These are phyloP conservation scores for Solanum infundibuliforme DNA, from an alignment of 257 asterid species.

Conservation along the genomic window DNA sequence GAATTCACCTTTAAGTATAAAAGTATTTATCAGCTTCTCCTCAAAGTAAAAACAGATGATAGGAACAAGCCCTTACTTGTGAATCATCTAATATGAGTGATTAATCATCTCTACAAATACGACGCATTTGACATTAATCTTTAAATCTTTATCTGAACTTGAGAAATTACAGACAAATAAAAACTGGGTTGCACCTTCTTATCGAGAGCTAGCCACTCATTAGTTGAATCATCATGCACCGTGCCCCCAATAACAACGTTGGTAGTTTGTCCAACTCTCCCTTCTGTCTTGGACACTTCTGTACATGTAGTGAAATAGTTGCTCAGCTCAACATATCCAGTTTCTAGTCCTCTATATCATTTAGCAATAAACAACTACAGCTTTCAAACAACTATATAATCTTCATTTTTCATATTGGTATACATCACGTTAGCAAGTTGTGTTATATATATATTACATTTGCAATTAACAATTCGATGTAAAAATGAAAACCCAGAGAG, in stretches of 20 bases:
- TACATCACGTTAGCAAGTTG: not conserved
- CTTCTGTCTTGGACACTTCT: conserved; percentile 84
- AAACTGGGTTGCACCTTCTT: conserved; percentile 41
- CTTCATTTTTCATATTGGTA: not conserved
- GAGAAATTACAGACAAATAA: not conserved
- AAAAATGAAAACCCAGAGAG: not conserved
- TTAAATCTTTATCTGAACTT: not conserved
- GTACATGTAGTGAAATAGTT: conserved; percentile 8
- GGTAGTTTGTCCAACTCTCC: conserved; percentile 86
- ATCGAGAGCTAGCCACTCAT: conserved; percentile 74
- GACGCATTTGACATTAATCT: not conserved
- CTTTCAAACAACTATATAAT: not conserved
- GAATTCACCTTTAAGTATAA: conserved; percentile 55
- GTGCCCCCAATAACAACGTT: conserved; percentile 87
- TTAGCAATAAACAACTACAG: not conserved
- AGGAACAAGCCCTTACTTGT: not conserved
- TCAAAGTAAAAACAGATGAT: not conserved
- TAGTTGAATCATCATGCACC: conserved; percentile 62
- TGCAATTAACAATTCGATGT: not conserved
- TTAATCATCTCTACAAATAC: not conserved
- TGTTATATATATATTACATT: not conserved
- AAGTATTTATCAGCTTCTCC: not conserved
- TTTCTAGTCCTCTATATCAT: not conserved
- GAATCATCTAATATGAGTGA: not conserved
- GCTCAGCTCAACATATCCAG: not conserved